A percentile compares a stretch with the other conserved stretches of the same genome.
phyloP scores from a whole-genome alignment of 768 basidiomycete species.

The Podaxis sp. region DNA sequence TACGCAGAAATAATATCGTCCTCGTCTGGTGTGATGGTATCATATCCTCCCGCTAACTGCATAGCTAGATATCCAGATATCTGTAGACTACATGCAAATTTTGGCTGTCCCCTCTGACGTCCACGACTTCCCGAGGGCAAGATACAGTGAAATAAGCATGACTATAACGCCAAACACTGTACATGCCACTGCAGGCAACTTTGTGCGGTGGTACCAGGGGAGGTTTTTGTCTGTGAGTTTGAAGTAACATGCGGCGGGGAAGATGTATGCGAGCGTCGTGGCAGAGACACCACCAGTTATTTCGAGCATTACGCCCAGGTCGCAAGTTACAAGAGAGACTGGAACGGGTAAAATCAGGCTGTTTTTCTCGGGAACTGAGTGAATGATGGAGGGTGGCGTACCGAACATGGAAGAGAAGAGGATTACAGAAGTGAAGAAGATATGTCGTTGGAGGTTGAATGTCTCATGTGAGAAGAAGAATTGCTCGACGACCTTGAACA shows the following conservation, averaged over 20 bases:
- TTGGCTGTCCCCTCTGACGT: constrained; percentile 67
- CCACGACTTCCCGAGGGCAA: constrained; percentile 81
- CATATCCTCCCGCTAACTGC: not conserved
- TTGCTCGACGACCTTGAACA: constrained; percentile 82
- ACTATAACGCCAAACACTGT: constrained; percentile 74
- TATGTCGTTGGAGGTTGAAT: constrained; percentile 80
- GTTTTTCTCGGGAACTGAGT: not conserved
- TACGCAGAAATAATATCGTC: not conserved
- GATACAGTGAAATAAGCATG: constrained; percentile 72
- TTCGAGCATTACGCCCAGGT: constrained; percentile 97
- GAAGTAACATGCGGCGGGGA: constrained; percentile 84
- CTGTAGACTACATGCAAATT: constrained; percentile 52
- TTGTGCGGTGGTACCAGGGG: constrained; percentile 69
- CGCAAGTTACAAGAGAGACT: constrained; percentile 93
- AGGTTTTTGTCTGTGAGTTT: constrained; percentile 58
- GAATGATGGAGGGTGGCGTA: constrained; percentile 10
- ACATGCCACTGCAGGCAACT: constrained; percentile 75
- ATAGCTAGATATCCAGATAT: not conserved
- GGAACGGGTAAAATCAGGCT: constrained; percentile 16
- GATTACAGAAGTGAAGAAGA: constrained; percentile 88
- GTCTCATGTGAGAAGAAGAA: constrained; percentile 90
- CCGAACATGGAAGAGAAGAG: constrained; percentile 75
- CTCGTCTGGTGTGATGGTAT: not conserved
- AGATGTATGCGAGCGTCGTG: constrained; percentile 90
- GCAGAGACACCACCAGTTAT: constrained; percentile 97